Base-by-base conservation (phyloP, 352 stramenopile species). In the Pythium biforme region DNA sequence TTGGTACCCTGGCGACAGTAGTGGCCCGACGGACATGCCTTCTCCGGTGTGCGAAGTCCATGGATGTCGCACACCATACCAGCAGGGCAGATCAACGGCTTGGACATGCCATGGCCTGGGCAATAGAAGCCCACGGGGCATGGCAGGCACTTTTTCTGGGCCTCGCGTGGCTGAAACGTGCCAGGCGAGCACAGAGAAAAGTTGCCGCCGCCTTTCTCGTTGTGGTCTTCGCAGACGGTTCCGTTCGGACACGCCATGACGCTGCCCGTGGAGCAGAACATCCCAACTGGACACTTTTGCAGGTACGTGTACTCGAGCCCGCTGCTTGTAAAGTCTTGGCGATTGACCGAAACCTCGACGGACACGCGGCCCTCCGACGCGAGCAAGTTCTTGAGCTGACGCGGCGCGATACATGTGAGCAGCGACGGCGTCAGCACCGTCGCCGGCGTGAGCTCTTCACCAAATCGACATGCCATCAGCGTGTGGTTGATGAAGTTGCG, bases 121-220 rank as follows among this genome's bases (percentile, higher is more conserved):
- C 97, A 99, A 39, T 92, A 95, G 67, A 90, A 99, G 0, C 97
- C 96, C 25, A 99, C 74, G 1, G 97, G 95, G 55, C 97, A 99
- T 4, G 54, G 62, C 14, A 99, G 67, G 60, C 97, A 99, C 19
- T 62, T 59, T 0, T 29, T 45, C 67, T 97, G 81, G 15, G 78
- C 84, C 39, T 84, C 70, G 10, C 86, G 82, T 6, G 97, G 90
- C 74, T 99, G 94, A 72, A 99, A 99, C 7, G 71, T 91, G 5
- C 96, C 95, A 1, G 95, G 92, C 3, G 82, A 37, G 59, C 96
- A 99, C 9, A 98, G 65, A 15, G 96, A 97, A 62, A 98, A 98
- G 66, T 99, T 99, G 2, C 82, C 65, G 19, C 64, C 64, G 51
- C 52, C 23, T 50, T 59, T 64, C 4, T 33, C 59, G 33, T 59